phyloP scores from a whole-genome alignment of 306 rosid species.

The Rosa rugosa region DNA sequence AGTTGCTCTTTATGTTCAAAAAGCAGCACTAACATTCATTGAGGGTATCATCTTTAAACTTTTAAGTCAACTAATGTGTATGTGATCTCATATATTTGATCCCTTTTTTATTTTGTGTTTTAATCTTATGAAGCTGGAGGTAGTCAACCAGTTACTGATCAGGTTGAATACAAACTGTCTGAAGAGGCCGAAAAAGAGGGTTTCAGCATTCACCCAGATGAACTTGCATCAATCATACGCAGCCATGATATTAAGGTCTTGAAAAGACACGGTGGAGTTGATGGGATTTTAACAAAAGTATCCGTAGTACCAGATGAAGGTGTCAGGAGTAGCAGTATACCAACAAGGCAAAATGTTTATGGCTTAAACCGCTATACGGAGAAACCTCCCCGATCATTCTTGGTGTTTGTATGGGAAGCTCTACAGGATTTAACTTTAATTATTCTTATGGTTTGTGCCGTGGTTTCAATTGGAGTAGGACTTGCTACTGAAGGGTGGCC shows the following conservation, averaged over 20 bases:
- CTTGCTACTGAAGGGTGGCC: slow-evolving; percentile 96
- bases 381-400: slow-evolving; percentile 66
- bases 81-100: slow-evolving; percentile 23
- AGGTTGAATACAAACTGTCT: slow-evolving; percentile 51
- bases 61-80: background rate
- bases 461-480: slow-evolving; percentile 80
- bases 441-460: slow-evolving; percentile 82
- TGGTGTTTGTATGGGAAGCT: slow-evolving; percentile 88
- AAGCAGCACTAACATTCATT: slow-evolving; percentile 86
- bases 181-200: slow-evolving; percentile 73
- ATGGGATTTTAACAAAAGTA: slow-evolving; percentile 55
- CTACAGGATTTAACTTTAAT: slow-evolving; percentile 81
- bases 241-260: slow-evolving; percentile 56
- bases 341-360: slow-evolving; percentile 64
- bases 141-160: slow-evolving; percentile 12
- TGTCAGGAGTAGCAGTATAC: slow-evolving; percentile 43
- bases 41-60: slow-evolving; percentile 60
- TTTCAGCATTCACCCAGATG: slow-evolving; percentile 82
- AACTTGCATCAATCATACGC: slow-evolving; percentile 69
- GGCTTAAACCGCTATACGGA: slow-evolving; percentile 76
- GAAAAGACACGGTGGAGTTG: slow-evolving; percentile 51
- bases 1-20: slow-evolving; percentile 79
- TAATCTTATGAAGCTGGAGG: slow-evolving; percentile 57
- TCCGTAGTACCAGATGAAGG: slow-evolving; percentile 56
- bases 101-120: slow-evolving; percentile 20